A percentile compares a stretch with the other conserved stretches of the same genome.
phyloP scores from a whole-genome alignment of 176 grass and related monocot species.

The Tuctoria greenei region DNA sequence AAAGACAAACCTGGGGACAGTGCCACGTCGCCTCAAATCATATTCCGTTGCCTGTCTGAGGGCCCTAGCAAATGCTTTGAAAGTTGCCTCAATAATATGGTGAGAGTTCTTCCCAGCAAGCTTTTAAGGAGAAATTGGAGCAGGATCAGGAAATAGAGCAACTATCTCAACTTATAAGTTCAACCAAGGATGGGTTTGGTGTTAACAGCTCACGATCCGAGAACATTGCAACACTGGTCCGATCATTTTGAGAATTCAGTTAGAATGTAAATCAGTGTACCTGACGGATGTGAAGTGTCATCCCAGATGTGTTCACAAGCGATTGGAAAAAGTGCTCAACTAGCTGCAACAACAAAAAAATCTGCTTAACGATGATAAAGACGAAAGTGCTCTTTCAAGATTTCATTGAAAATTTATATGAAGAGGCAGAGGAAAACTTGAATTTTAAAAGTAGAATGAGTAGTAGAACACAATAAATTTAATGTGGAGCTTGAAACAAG shows the following conservation, averaged over 20 bases:
- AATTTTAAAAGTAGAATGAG: background rate
- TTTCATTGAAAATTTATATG: background rate
- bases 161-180: background rate
- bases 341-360: constrained; percentile 49
- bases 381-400: background rate
- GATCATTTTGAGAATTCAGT: constrained; percentile 4
- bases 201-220: background rate
- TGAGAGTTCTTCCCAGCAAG: constrained; percentile 87
- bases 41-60: constrained; percentile 92
- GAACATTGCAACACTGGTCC: background rate
- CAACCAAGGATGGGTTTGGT: background rate
- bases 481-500: background rate
- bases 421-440: background rate
- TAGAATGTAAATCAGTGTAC: constrained; percentile 34
- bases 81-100: constrained; percentile 87
- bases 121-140: constrained; percentile 38
- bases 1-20: constrained; percentile 70
- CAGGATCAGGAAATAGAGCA: background rate
- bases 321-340: constrained; percentile 98
- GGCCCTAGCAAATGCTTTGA: constrained; percentile 95
- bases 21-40: constrained; percentile 67
- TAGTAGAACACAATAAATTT: background rate
- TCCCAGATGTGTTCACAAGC: constrained; percentile 89
- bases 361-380: background rate
- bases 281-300: constrained; percentile 97